Conservation (phyloP, 345 rosid genomes). For the Firmiana major region DNA sequence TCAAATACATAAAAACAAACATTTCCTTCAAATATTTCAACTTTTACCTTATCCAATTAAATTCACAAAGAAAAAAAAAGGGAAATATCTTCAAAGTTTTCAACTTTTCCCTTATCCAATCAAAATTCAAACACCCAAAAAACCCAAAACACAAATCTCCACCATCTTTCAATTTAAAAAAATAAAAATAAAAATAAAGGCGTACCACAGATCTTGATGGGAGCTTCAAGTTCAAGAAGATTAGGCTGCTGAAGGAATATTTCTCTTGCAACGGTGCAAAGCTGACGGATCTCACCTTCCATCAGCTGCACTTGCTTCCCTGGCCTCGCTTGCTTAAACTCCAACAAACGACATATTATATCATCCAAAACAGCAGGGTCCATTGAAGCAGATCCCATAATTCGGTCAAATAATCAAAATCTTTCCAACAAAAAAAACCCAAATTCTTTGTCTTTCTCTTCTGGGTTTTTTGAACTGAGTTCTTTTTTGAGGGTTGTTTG, state of each 20-base stretch:
- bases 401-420: background rate
- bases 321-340: slow-evolving; percentile 55
- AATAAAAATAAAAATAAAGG: background rate
- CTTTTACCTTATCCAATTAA: background rate
- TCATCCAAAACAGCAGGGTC: slow-evolving; percentile 67
- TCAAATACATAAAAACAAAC: background rate
- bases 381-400: slow-evolving; percentile 35
- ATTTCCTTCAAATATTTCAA: background rate
- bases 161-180: background rate
- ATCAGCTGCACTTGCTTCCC: slow-evolving; percentile 75
- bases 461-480: background rate
- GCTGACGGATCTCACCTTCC: slow-evolving; percentile 87
- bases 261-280: slow-evolving; percentile 57
- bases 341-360: slow-evolving; percentile 62
- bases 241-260: slow-evolving; percentile 84
- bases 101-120: background rate
- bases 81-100: background rate
- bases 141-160: background rate
- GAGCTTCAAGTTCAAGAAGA: slow-evolving; percentile 88
- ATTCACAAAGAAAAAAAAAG: slow-evolving; percentile 1
- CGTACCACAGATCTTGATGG: slow-evolving; percentile 93
- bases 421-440: background rate
- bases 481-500: background rate
- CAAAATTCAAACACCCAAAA: background rate
- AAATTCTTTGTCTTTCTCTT: slow-evolving; percentile 17